Conservation (phyloP, 1,284 basidiomycete species). For the Papiliotrema flavescens region DNA sequence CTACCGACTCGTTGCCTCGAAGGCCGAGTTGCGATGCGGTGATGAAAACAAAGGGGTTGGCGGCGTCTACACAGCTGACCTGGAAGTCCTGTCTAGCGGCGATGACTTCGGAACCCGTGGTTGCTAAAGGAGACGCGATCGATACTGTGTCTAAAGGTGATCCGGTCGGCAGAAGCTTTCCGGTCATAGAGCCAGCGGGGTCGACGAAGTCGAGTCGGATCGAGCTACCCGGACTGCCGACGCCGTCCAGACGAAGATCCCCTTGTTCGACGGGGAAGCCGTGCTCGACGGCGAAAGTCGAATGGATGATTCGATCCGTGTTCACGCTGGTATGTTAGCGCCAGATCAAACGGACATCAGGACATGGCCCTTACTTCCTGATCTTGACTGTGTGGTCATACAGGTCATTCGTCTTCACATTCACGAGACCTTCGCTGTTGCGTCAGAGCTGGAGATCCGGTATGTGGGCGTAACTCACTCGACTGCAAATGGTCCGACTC, state of each 20-base stretch:
- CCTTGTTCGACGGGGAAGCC: conserved; percentile 22
- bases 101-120: too few species aligned
- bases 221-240: conserved; percentile 60
- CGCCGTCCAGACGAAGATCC: conserved; percentile 58
- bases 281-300: conserved; percentile 58
- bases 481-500: conserved; percentile 34
- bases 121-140: too few species aligned
- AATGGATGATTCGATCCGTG: conserved; percentile 63
- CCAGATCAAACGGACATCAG: too few species aligned
- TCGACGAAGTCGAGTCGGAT: conserved; percentile 65
- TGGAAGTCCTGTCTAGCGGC: too few species aligned
- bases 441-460: neutral
- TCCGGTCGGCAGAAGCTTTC: conserved; percentile 64
- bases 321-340: conserved; percentile 48
- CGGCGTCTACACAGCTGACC: conserved; percentile 64
- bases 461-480: conserved; percentile 15
- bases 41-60: conserved; percentile 69
- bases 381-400: conserved; percentile 10
- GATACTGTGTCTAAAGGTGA: conserved; percentile 52
- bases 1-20: conserved; percentile 14
- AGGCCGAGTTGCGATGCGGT: conserved; percentile 50
- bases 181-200: conserved; percentile 66
- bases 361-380: conserved; percentile 6
- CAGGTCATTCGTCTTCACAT: neutral
- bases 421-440: conserved; percentile 12